These are phyloP conservation scores for Rhodotorula toruloides DNA, from an alignment of 768 basidiomycete genomes.

Conservation along the genomic window DNA sequence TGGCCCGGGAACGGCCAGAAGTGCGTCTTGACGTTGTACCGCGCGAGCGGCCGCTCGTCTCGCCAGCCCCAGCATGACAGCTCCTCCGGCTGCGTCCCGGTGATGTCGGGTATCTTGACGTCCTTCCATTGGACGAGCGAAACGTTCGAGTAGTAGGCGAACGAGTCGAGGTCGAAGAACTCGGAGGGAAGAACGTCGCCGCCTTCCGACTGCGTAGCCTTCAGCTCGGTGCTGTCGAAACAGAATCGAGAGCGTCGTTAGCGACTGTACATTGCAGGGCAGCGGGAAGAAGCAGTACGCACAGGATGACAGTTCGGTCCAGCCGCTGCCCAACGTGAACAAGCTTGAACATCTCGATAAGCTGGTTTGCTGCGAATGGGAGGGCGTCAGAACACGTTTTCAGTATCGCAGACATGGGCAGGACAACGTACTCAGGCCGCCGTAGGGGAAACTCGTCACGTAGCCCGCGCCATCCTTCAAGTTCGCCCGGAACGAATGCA, in stretches of 20 bases:
- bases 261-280: background rate
- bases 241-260: background rate
- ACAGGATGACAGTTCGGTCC: constrained; percentile 30
- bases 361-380: constrained; percentile 22
- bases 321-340: constrained; percentile 31
- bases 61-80: constrained; percentile 37
- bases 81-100: constrained; percentile 23
- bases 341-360: constrained; percentile 37
- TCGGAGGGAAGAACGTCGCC: constrained; percentile 24
- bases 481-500: constrained; percentile 32
- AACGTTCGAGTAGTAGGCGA: constrained; percentile 32
- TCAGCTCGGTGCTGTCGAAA: constrained; percentile 26
- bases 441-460: constrained; percentile 34
- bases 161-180: constrained; percentile 33
- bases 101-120: constrained; percentile 36
- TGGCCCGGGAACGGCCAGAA: constrained; percentile 36
- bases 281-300: background rate
- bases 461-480: constrained; percentile 19
- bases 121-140: constrained; percentile 31
- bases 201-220: constrained; percentile 29
- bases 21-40: constrained; percentile 35
- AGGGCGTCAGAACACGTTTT: background rate
- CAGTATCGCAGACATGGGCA: no score
- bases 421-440: constrained; percentile 28
- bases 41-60: constrained; percentile 24